phyloP scores from a whole-genome alignment of 768 basidiomycete genomes.

The Aureoboletus auriporus region DNA sequence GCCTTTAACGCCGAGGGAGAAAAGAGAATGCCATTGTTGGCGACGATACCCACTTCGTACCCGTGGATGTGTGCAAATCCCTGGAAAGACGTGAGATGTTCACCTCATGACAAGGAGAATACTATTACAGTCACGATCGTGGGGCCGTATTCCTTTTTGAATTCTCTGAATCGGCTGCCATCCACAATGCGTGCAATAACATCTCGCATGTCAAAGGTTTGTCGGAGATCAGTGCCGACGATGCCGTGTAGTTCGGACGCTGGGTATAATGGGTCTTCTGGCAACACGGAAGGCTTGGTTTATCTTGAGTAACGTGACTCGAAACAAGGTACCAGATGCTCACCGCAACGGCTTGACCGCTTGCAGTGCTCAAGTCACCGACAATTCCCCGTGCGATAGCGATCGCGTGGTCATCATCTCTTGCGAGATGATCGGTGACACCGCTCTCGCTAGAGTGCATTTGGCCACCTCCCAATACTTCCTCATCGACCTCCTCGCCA shows the following conservation, averaged over 20 bases:
- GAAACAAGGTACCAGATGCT: slow-evolving; percentile 19
- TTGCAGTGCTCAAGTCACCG: slow-evolving; percentile 69
- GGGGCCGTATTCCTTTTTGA: slow-evolving; percentile 92
- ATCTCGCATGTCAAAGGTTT: slow-evolving; percentile 91
- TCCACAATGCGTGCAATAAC: slow-evolving; percentile 90
- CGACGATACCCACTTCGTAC: slow-evolving; percentile 86
- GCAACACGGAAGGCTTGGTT: slow-evolving; percentile 48
- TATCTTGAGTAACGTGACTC: slow-evolving; percentile 8
- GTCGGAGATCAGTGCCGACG: slow-evolving; percentile 84
- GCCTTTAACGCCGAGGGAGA: slow-evolving; percentile 92
- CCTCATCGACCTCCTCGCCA: slow-evolving; percentile 89
- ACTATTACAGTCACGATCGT: slow-evolving; percentile 79
- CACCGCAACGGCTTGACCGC: slow-evolving; percentile 48
- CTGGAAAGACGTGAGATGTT: slow-evolving; percentile 32
- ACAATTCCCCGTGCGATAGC: slow-evolving; percentile 73
- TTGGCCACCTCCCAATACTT: slow-evolving; percentile 83
- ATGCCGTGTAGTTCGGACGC: slow-evolving; percentile 84
- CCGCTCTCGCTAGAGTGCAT: slow-evolving; percentile 93
- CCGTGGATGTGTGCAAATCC: slow-evolving; percentile 90
- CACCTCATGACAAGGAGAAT: slow-evolving; percentile 1
- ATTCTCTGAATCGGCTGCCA: slow-evolving; percentile 88
- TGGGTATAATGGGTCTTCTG: slow-evolving; percentile 77
- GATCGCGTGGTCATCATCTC: slow-evolving; percentile 83
- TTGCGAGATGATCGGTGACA: slow-evolving; percentile 84
- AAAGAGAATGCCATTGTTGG: slow-evolving; percentile 93